Conservation (phyloP, 371 early-diverging fungal genomes). For the Rhizopus sp. region DNA sequence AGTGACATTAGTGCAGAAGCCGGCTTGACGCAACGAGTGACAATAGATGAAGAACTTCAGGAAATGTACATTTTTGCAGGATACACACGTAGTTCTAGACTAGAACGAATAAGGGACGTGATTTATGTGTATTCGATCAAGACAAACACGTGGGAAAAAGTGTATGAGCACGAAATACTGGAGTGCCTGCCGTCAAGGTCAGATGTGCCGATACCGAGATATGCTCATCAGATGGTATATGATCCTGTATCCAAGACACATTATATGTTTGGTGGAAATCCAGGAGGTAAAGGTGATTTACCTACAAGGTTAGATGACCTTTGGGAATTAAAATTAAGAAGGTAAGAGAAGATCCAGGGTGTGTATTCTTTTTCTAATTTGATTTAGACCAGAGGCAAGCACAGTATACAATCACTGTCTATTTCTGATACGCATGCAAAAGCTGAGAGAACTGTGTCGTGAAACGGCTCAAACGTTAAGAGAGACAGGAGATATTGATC, state of each 20-base stretch:
- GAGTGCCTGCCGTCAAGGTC: neutral
- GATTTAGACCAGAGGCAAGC: conserved; percentile 57
- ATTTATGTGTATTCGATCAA: conserved; percentile 77
- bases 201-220: conserved; percentile 57
- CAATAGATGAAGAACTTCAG: conserved; percentile 71
- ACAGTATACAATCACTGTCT: conserved; percentile 62
- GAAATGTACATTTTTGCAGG: conserved; percentile 88
- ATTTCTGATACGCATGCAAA: conserved; percentile 70
- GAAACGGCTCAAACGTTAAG: conserved; percentile 1
- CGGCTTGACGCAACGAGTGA: conserved; percentile 86
- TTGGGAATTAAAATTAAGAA: conserved; percentile 74
- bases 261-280: conserved; percentile 91
- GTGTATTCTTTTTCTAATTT: neutral
- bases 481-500: conserved; percentile 1
- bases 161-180: conserved; percentile 70
- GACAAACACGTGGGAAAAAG: conserved; percentile 71
- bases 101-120: conserved; percentile 65
- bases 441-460: conserved; percentile 67
- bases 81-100: conserved; percentile 22
- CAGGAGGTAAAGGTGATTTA: conserved; percentile 60
- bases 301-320: conserved; percentile 79
- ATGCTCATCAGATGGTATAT: conserved; percentile 87
- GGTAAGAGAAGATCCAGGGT: conserved; percentile 41
- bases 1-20: conserved; percentile 75
- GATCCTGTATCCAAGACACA: conserved; percentile 60